phyloP scores from a whole-genome alignment of 768 basidiomycete species.

The Kwoniella botswanensis region DNA sequence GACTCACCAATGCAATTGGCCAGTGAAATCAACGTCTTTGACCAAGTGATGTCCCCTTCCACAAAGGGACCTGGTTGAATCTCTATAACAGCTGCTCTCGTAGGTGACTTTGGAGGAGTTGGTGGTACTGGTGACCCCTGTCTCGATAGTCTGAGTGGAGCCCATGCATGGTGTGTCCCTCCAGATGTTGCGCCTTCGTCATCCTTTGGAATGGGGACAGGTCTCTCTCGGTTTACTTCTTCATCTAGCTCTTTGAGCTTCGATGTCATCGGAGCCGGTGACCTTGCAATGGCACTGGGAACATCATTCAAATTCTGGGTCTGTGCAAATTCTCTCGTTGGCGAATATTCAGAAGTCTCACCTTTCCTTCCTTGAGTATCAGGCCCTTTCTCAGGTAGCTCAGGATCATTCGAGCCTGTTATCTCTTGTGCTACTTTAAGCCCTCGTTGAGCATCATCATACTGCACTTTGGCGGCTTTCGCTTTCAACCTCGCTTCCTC shows the following conservation, averaged over 20 bases:
- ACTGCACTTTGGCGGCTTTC: background rate
- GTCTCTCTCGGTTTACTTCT: background rate
- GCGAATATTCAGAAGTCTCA: too few relatives aligned
- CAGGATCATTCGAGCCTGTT: background rate
- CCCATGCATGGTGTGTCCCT: background rate
- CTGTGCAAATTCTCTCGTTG: too few relatives aligned
- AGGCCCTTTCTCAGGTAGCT: too few relatives aligned
- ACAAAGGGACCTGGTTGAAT: too few relatives aligned
- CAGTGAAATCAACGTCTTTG: conserved; percentile 11
- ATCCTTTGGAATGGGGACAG: background rate
- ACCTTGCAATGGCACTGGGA: too few relatives aligned
- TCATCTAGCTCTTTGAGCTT: background rate
- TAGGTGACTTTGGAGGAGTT: background rate
- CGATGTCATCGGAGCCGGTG: too few relatives aligned
- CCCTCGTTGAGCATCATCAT: background rate
- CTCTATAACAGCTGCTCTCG: background rate
- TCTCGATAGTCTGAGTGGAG: background rate
- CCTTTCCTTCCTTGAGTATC: too few relatives aligned
- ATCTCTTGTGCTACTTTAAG: background rate
- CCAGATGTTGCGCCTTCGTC: background rate
- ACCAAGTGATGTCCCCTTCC: conserved; percentile 3
- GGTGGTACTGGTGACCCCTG: background rate
- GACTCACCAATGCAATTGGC: conserved; percentile 18
- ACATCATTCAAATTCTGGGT: too few relatives aligned
- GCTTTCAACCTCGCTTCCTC: background rate